Conservation (phyloP, 2,329 filamentous ascomycete species). For the Hortaea werneckii region DNA sequence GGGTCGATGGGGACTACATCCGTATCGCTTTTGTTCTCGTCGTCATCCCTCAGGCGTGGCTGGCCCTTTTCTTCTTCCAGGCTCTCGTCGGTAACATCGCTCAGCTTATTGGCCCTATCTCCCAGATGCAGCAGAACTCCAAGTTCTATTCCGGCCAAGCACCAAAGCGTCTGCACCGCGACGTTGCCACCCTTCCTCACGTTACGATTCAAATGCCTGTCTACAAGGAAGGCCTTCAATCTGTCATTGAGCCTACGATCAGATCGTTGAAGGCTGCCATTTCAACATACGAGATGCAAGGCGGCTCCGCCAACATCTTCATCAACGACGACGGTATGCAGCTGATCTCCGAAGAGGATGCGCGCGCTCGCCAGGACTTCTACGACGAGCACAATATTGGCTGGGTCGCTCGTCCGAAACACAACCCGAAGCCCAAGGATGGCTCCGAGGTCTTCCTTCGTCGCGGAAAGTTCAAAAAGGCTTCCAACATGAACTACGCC, state of each 20-base stretch:
- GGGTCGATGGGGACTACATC: constrained; percentile 43
- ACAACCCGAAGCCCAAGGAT: constrained; percentile 43
- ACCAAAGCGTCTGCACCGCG: constrained; percentile 29
- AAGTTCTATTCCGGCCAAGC: constrained; percentile 37
- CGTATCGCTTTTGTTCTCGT: constrained; percentile 46
- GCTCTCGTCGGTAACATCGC: constrained; percentile 31
- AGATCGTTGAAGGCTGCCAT: constrained; percentile 34
- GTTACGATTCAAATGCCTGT: constrained; percentile 45
- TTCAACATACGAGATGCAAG: constrained; percentile 42
- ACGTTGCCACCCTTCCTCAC: constrained; percentile 31
- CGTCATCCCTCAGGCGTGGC: constrained; percentile 48
- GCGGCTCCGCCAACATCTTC: constrained; percentile 59
- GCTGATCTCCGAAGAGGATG: constrained; percentile 40
- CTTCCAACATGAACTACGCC: constrained; percentile 64
- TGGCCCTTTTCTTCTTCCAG: constrained; percentile 45
- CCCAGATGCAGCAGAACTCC: constrained; percentile 34
- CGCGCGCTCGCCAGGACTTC: constrained; percentile 36
- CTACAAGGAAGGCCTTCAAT: constrained; percentile 32
- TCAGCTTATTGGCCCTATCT: constrained; percentile 36
- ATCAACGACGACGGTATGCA: constrained; percentile 62
- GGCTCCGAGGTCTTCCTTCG: constrained; percentile 41
- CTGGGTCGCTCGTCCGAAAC: constrained; percentile 39
- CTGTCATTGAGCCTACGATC: constrained; percentile 30
- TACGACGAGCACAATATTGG: constrained; percentile 42
- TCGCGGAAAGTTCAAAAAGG: constrained; percentile 61